Conservation (phyloP, 768 basidiomycete species). For the Strobilomyces echinocephalus region DNA sequence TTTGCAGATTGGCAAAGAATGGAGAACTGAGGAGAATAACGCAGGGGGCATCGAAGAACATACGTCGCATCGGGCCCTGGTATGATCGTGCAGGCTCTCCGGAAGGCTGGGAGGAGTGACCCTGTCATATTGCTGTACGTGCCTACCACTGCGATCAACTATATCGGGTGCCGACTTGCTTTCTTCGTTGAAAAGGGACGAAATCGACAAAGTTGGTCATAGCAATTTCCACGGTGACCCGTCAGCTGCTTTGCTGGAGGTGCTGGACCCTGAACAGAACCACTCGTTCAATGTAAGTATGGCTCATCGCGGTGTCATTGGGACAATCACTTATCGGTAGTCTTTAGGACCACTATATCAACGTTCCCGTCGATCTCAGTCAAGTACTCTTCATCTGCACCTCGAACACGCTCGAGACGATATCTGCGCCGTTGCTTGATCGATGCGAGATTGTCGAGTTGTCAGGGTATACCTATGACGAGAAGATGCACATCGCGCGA, state of each 20-base stretch:
- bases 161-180: background rate
- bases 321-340: background rate
- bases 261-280: slow-evolving; percentile 93
- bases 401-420: slow-evolving; percentile 85
- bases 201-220: slow-evolving; percentile 87
- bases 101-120: slow-evolving; percentile 78
- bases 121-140: slow-evolving; percentile 68
- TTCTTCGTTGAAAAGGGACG: slow-evolving; percentile 45
- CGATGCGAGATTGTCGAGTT: slow-evolving; percentile 86
- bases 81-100: slow-evolving; percentile 78
- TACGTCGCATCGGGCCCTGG: slow-evolving; percentile 91
- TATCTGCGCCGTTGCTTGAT: slow-evolving; percentile 82
- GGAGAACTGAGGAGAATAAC: slow-evolving; percentile 1
- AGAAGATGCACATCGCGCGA: slow-evolving; percentile 86
- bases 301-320: background rate
- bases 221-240: slow-evolving; percentile 92
- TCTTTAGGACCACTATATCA: slow-evolving; percentile 82
- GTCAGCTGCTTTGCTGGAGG: slow-evolving; percentile 83
- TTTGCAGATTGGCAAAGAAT: slow-evolving; percentile 4
- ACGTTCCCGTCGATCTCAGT: slow-evolving; percentile 81
- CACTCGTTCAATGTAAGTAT: slow-evolving; percentile 65
- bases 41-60: slow-evolving; percentile 65
- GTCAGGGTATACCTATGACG: slow-evolving; percentile 82
- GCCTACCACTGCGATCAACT: background rate
- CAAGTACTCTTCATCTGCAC: slow-evolving; percentile 92